Evolutionary conservation across 305 asterid species (phyloP).

Genomic region (Vinca major): DNA sequence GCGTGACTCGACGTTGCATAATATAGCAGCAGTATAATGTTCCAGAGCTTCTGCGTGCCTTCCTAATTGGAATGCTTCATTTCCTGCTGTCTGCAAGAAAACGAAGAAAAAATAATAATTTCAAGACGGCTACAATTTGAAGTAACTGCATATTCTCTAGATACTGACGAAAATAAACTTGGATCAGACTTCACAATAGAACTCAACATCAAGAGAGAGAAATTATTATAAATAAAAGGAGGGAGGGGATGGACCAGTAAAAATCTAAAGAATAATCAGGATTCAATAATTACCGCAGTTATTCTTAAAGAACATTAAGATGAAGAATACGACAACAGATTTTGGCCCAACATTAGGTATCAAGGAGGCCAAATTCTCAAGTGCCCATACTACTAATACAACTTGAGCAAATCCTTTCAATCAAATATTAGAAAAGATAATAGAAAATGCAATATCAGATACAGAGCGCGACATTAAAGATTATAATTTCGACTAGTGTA

Average conservation of each 20-base stretch:
- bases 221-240: neutral
- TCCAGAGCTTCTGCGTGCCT: constrained; percentile 79
- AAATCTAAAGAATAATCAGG: neutral
- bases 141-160: neutral
- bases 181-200: neutral
- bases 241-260: neutral
- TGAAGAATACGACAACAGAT: neutral
- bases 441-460: neutral
- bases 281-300: neutral
- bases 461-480: neutral
- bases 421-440: neutral
- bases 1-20: constrained; percentile 74
- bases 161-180: neutral
- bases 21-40: constrained; percentile 80
- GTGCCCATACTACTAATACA: neutral
- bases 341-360: neutral
- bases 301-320: neutral
- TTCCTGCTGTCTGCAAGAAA: constrained; percentile 72
- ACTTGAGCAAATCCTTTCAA: neutral
- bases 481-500: neutral
- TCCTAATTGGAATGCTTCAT: constrained; percentile 84
- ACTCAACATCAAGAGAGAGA: neutral
- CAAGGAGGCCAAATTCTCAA: neutral
- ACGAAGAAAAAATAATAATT: neutral
- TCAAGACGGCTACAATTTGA: constrained; percentile 4